phyloP scores from a whole-genome alignment of 345 rosid genomes.

The Arabis hirsuta region DNA sequence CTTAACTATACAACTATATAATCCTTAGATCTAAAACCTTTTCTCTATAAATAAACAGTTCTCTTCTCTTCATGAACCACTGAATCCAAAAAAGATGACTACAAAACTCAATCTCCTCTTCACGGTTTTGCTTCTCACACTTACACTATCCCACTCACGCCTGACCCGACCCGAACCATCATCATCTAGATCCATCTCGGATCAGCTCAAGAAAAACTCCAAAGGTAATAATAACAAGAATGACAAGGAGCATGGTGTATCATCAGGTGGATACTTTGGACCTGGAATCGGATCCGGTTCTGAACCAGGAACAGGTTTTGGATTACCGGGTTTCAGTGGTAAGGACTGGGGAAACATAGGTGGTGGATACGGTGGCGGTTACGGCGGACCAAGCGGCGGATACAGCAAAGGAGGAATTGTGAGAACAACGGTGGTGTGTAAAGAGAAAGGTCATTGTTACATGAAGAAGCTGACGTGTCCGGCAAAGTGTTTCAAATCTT shows the following conservation, averaged over 20 bases:
- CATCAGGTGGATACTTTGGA: conserved; percentile 48
- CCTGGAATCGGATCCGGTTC: conserved; percentile 8
- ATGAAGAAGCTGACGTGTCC: conserved; percentile 87
- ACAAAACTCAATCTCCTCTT: conserved; percentile 32
- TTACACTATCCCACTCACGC: conserved; percentile 37
- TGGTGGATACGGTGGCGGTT: conserved; percentile 64
- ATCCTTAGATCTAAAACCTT: not conserved
- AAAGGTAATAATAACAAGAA: conserved; percentile 38
- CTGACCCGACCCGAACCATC: conserved; percentile 42
- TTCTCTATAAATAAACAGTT: conserved; percentile 29
- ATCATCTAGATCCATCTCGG: conserved; percentile 33
- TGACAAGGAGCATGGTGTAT: conserved; percentile 45
- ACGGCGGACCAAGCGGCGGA: conserved; percentile 62
- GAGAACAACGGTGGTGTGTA: conserved; percentile 69
- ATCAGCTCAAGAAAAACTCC: conserved; percentile 37
- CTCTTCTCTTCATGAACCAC: conserved; percentile 19
- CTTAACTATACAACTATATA: not conserved
- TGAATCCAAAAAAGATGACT: conserved; percentile 10
- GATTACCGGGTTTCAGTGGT: conserved; percentile 46
- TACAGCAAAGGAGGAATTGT: conserved; percentile 56
- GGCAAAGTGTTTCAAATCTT: conserved; percentile 80
- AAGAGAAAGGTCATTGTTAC: conserved; percentile 77
- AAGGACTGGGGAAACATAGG: conserved; percentile 58
- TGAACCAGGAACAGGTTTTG: conserved; percentile 49
- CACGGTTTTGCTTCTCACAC: conserved; percentile 40